These are phyloP conservation scores for Rhodamnia rubescens DNA, from an alignment of 345 rosid genomes.

Conservation along the genomic window DNA sequence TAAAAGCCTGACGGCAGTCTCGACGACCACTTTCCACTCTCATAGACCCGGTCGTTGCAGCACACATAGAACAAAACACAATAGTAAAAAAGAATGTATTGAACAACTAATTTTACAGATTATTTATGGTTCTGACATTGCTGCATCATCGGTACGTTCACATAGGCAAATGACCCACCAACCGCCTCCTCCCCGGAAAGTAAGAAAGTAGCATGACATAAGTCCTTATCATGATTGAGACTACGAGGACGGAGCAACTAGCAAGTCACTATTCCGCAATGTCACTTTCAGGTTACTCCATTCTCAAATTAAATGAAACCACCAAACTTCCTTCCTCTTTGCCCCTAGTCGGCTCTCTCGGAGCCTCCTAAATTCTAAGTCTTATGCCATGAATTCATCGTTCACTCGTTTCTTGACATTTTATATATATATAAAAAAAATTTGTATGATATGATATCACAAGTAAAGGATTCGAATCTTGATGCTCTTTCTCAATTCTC, in stretches of 20 bases:
- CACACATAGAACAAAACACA: background rate
- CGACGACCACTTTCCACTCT: no score
- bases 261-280: background rate
- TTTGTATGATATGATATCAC: background rate
- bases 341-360: background rate
- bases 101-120: background rate
- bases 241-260: background rate
- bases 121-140: background rate
- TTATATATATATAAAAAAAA: background rate
- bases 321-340: background rate
- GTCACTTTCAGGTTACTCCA: background rate
- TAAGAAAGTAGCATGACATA: background rate
- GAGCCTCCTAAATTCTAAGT: background rate
- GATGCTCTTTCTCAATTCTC: background rate
- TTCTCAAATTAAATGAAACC: background rate
- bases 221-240: background rate
- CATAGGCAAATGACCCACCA: no score
- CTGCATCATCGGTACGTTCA: background rate
- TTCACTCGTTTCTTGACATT: background rate
- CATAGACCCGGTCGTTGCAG: no score
- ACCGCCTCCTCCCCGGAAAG: background rate
- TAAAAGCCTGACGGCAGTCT: no score
- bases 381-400: background rate
- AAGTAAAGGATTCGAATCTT: background rate
- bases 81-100: background rate